Conservation (phyloP, 306 rosid genomes). For the Calophaca sinica region DNA sequence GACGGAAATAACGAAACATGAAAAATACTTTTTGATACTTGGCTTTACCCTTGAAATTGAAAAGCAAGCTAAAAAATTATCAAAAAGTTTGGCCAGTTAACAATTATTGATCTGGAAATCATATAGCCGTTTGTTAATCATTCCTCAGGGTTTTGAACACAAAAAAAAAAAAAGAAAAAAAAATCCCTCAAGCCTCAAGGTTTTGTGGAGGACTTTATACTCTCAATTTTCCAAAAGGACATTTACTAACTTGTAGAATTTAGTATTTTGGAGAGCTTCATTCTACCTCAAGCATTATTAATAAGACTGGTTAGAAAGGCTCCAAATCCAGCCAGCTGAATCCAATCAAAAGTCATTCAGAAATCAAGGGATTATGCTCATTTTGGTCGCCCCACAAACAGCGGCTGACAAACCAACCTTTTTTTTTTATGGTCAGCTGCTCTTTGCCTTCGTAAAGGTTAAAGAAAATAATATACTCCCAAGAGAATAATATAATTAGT, state of each 20-base stretch:
- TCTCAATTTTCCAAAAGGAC: conserved; percentile 42
- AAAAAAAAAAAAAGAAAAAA: too few relatives aligned
- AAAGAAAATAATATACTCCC: background rate
- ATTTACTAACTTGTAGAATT: conserved; percentile 37
- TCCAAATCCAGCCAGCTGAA: conserved; percentile 57
- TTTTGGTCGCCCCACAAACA: conserved; percentile 53
- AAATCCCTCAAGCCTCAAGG: too few relatives aligned
- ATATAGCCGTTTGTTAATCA: conserved; percentile 25
- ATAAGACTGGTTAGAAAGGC: conserved; percentile 44
- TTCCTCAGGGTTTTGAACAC: conserved; percentile 10
- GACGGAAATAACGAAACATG: background rate
- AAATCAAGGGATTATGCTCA: conserved; percentile 60
- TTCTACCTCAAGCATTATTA: conserved; percentile 26
- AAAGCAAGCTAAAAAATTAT: conserved; percentile 28
- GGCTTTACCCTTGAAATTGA: too few relatives aligned
- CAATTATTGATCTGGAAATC: conserved; percentile 45
- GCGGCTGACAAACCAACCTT: conserved; percentile 32
- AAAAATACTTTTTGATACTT: too few relatives aligned
- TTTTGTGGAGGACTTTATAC: background rate
- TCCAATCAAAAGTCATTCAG: conserved; percentile 51
- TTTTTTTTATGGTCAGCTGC: conserved; percentile 39
- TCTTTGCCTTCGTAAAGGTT: conserved; percentile 34
- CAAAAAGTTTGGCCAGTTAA: conserved; percentile 34
- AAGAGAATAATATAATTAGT: background rate
- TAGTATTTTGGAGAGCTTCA: conserved; percentile 37